Conservation (phyloP, 306 rosid species). For the Cicer chorassanicum region DNA sequence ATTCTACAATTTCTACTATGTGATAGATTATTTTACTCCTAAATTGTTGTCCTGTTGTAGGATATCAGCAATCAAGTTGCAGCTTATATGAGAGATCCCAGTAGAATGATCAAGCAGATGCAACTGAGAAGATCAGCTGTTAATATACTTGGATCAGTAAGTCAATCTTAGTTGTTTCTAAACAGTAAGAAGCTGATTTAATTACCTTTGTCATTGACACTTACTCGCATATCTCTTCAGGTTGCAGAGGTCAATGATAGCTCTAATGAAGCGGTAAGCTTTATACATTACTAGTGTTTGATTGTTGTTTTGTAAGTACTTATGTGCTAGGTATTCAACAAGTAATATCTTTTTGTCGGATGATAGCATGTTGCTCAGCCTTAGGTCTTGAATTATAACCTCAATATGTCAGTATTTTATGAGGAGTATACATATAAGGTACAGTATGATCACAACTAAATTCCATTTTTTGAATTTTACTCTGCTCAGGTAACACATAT, state of each 20-base stretch:
- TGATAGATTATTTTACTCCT: conserved; percentile 1
- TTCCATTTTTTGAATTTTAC: conserved; percentile 6
- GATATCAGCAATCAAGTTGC: conserved; percentile 85
- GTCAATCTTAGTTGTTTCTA: conserved; percentile 38
- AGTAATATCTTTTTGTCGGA: conserved; percentile 16
- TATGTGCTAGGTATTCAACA: conserved; percentile 15
- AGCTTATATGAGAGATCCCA: conserved; percentile 88
- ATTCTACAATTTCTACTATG: conserved; percentile 2
- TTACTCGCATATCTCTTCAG: conserved; percentile 52
- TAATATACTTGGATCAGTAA: conserved; percentile 74
- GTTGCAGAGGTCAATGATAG: conserved; percentile 47
- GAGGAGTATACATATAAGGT: too few species aligned
- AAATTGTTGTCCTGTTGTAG: conserved; percentile 49
- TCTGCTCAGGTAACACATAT: conserved; percentile 57
- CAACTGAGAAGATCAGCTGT: conserved; percentile 66
- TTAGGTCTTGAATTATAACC: neutral
- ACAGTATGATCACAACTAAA: too few species aligned
- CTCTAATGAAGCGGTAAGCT: conserved; percentile 53
- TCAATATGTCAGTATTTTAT: neutral
- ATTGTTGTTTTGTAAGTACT: conserved; percentile 18
- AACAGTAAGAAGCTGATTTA: conserved; percentile 13
- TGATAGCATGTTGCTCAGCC: neutral
- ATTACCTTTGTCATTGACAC: conserved; percentile 32
- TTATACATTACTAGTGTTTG: neutral
- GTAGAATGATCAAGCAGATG: conserved; percentile 90